Conservation (phyloP, 2,329 filamentous ascomycete genomes). For the Geosmithia flava region DNA sequence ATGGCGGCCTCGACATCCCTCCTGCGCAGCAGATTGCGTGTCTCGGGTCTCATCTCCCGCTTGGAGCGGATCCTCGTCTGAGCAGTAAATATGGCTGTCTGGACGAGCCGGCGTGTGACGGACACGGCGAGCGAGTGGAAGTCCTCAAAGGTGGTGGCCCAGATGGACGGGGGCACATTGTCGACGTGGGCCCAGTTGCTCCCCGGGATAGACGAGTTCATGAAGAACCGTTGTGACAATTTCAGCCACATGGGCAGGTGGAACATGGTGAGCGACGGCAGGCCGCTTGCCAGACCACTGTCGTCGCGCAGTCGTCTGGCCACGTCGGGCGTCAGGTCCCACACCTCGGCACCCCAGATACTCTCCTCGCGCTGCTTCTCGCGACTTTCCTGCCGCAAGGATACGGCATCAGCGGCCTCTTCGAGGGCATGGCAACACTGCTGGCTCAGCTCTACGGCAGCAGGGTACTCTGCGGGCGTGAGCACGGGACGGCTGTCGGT, state of each 20-base stretch:
- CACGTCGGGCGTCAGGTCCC: conserved; percentile 42
- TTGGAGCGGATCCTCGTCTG: conserved; percentile 52
- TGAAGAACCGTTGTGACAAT: conserved; percentile 57
- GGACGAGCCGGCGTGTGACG: conserved; percentile 58
- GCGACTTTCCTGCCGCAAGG: conserved; percentile 48
- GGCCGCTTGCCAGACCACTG: conserved; percentile 8
- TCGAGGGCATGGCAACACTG: conserved; percentile 57
- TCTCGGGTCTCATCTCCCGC: conserved; percentile 14
- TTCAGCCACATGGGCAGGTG: conserved; percentile 46
- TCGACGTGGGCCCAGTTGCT: conserved; percentile 56
- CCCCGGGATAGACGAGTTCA: conserved; percentile 53
- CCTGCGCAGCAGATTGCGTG: conserved; percentile 19
- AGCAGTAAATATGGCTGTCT: conserved; percentile 58
- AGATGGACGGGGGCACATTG: conserved; percentile 55
- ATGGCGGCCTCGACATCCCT: conserved; percentile 38
- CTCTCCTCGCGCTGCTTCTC: conserved; percentile 48
- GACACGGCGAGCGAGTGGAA: conserved; percentile 57
- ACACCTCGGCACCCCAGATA: conserved; percentile 47
- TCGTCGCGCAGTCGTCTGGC: background rate
- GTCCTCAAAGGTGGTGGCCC: conserved; percentile 63
- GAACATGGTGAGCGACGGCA: conserved; percentile 45
- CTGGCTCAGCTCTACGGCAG: conserved; percentile 59
- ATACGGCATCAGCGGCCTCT: conserved; percentile 52
- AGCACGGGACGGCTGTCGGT: conserved; percentile 19
- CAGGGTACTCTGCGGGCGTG: conserved; percentile 46